Conservation (phyloP, 2,329 filamentous ascomycete genomes). For the Trichoderma breve region DNA sequence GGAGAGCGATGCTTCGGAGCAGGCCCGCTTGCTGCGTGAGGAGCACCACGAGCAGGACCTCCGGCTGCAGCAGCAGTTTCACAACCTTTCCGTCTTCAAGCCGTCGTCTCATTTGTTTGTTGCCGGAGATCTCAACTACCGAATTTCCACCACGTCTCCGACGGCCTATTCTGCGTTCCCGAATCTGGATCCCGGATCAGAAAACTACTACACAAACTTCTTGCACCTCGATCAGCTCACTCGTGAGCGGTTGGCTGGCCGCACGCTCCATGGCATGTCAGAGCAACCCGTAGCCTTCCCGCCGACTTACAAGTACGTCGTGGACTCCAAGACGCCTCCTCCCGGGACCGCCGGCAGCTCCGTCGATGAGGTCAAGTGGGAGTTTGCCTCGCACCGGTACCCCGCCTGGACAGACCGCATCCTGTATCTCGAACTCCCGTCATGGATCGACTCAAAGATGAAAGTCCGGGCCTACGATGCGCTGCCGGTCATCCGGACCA, state of each 20-base stretch:
- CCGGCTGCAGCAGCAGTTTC: slow-evolving; percentile 45
- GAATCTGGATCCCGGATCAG: slow-evolving; percentile 54
- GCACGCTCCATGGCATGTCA: slow-evolving; percentile 72
- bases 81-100: slow-evolving; percentile 68
- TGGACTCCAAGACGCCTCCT: slow-evolving; percentile 30
- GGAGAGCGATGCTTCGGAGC: slow-evolving; percentile 29
- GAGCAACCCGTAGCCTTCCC: slow-evolving; percentile 78
- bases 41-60: slow-evolving; percentile 36
- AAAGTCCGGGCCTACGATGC: slow-evolving; percentile 67
- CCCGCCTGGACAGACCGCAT: slow-evolving; percentile 94
- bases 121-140: slow-evolving; percentile 92
- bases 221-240: slow-evolving; percentile 76
- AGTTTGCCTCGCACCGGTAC: slow-evolving; percentile 79
- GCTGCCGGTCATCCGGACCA: slow-evolving; percentile 75
- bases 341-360: slow-evolving; percentile 26
- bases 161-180: slow-evolving; percentile 61
- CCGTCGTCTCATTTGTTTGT: slow-evolving; percentile 78
- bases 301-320: slow-evolving; percentile 88
- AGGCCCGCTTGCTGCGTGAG: slow-evolving; percentile 35
- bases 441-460: slow-evolving; percentile 47
- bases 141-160: slow-evolving; percentile 69
- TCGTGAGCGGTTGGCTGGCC: slow-evolving; percentile 64
- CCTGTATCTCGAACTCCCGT: slow-evolving; percentile 66
- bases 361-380: slow-evolving; percentile 52
- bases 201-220: slow-evolving; percentile 63